These are phyloP conservation scores for Stenocarpella maydis DNA, from an alignment of 2,329 filamentous ascomycete genomes.

Conservation along the genomic window DNA sequence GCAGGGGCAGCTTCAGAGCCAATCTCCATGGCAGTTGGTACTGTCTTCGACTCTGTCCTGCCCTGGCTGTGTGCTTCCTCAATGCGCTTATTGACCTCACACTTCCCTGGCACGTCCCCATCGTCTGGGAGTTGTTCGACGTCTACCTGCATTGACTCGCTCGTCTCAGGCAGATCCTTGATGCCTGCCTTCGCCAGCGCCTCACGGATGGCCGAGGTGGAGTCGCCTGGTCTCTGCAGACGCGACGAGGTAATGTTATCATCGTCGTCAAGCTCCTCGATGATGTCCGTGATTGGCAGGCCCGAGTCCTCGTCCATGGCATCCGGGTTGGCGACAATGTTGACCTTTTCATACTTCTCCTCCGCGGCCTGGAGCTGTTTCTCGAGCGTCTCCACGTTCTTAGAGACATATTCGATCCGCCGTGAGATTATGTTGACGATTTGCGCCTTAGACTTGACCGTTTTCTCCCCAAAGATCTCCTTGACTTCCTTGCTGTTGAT, in stretches of 20 bases:
- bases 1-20: neutral
- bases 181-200: slow-evolving; percentile 81
- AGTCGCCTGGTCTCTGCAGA: slow-evolving; percentile 71
- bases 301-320: slow-evolving; percentile 69
- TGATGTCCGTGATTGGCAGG: slow-evolving; percentile 86
- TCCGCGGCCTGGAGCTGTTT: slow-evolving; percentile 76
- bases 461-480: slow-evolving; percentile 56
- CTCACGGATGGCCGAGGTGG: slow-evolving; percentile 72
- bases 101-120: slow-evolving; percentile 8
- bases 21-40: neutral
- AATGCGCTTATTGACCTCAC: neutral
- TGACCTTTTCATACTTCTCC: slow-evolving; percentile 71
- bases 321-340: slow-evolving; percentile 67
- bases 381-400: slow-evolving; percentile 78
- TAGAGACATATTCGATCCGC: slow-evolving; percentile 87
- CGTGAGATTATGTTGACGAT: slow-evolving; percentile 74
- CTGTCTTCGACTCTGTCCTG: neutral
- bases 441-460: slow-evolving; percentile 64
- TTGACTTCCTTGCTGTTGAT: slow-evolving; percentile 65
- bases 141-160: neutral
- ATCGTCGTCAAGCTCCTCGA: slow-evolving; percentile 90
- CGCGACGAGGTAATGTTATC: slow-evolving; percentile 80
- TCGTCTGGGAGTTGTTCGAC: neutral
- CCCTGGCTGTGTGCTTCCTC: neutral
- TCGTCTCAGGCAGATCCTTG: slow-evolving; percentile 43